Evolutionary conservation across 1,284 basidiomycete species (phyloP).

Genomic region (Ganoderma lucidum): DNA sequence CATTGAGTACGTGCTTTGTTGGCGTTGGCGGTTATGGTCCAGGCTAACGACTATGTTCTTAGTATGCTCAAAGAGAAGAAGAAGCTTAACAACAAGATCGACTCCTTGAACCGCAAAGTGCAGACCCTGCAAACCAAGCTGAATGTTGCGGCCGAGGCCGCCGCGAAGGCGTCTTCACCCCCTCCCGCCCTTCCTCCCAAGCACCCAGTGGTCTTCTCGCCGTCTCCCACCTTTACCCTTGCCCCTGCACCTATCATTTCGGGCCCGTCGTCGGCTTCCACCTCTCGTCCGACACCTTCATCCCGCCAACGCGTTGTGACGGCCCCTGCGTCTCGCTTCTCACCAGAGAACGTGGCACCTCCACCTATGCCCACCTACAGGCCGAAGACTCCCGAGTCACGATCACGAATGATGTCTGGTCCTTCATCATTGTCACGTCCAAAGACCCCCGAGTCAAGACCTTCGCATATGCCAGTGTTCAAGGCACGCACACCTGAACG

Average conservation of each 20-base stretch:
- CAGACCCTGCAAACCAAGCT: conserved; percentile 75
- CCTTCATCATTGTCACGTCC: conserved; percentile 53
- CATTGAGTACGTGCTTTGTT: conserved; percentile 65
- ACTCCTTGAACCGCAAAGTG: conserved; percentile 73
- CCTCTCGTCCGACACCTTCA: conserved; percentile 15
- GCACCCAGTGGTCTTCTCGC: conserved; percentile 16
- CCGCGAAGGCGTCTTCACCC: conserved; percentile 32
- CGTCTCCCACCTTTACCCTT: conserved; percentile 19
- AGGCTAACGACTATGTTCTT: conserved; percentile 8
- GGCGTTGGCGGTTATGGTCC: background rate
- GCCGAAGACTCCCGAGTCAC: conserved; percentile 41
- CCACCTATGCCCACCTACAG: conserved; percentile 35
- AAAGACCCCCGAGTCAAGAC: conserved; percentile 61
- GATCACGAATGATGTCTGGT: conserved; percentile 49
- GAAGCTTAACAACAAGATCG: conserved; percentile 72
- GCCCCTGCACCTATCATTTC: conserved; percentile 24
- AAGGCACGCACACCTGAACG: conserved; percentile 57
- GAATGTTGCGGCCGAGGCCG: conserved; percentile 54
- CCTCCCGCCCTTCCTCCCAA: conserved; percentile 22
- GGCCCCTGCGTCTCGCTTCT: conserved; percentile 17
- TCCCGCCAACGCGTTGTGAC: conserved; percentile 30
- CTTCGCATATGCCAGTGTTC: conserved; percentile 54
- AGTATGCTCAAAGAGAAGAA: conserved; percentile 83
- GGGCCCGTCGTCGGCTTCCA: conserved; percentile 15
- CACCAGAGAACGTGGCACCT: conserved; percentile 14